Conservation (phyloP, 768 basidiomycete genomes). For the Boletus fagicola region DNA sequence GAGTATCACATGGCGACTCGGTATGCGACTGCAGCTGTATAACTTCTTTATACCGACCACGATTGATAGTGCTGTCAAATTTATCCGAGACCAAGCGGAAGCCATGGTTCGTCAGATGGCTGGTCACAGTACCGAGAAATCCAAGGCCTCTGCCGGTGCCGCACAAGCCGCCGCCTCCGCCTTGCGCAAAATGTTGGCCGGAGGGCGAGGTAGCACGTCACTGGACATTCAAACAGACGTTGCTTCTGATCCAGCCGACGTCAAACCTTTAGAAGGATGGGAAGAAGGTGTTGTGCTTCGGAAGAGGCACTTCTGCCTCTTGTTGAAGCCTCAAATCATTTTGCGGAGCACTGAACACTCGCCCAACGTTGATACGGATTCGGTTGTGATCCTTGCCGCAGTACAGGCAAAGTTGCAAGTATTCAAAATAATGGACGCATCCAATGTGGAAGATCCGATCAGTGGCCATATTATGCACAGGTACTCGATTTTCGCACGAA, state of each 20-base stretch:
- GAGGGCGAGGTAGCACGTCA: slow-evolving; percentile 48
- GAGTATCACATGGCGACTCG: slow-evolving; percentile 89
- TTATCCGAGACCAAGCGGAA: slow-evolving; percentile 80
- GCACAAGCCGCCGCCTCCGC: slow-evolving; percentile 69
- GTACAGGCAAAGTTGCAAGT: slow-evolving; percentile 76
- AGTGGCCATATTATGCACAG: slow-evolving; percentile 85
- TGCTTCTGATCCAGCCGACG: slow-evolving; percentile 33
- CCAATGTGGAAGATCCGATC: slow-evolving; percentile 77
- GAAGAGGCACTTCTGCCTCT: slow-evolving; percentile 78
- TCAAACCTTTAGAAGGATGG: slow-evolving; percentile 71
- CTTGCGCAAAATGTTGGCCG: slow-evolving; percentile 60
- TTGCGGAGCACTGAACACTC: slow-evolving; percentile 56
- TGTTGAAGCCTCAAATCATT: slow-evolving; percentile 89
- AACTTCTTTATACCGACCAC: slow-evolving; percentile 8
- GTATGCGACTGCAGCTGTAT: slow-evolving; percentile 39
- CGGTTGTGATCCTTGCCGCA: slow-evolving; percentile 72
- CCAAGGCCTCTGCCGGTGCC: slow-evolving; percentile 37
- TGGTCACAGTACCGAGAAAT: slow-evolving; percentile 24
- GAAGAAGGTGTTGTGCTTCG: slow-evolving; percentile 63
- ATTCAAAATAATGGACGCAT: slow-evolving; percentile 77
- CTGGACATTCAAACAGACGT: slow-evolving; percentile 37
- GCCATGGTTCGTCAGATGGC: slow-evolving; percentile 25
- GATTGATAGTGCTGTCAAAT: slow-evolving; percentile 67
- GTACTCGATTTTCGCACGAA: slow-evolving; percentile 36
- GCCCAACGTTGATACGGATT: slow-evolving; percentile 37